These are phyloP conservation scores for Lupinus albus DNA, from an alignment of 306 rosid species.

Conservation along the genomic window DNA sequence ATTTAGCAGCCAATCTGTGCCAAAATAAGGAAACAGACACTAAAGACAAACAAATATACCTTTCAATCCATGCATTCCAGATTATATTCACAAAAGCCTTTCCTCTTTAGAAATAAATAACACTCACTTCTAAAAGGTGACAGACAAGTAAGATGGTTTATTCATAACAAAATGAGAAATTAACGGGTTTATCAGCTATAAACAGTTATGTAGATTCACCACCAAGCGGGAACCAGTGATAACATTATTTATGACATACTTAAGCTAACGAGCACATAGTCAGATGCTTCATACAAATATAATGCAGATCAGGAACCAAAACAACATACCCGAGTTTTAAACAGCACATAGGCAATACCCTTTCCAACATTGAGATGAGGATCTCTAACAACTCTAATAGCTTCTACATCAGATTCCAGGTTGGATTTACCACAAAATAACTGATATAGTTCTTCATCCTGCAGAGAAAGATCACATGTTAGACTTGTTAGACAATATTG, in stretches of 20 bases:
- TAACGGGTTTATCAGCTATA: constrained; percentile 10
- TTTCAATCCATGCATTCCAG: constrained; percentile 11
- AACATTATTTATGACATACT: constrained; percentile 17
- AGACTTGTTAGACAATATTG: constrained; percentile 22
- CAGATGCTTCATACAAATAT: constrained; percentile 2
- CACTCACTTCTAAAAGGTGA: constrained; percentile 23
- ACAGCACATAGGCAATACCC: constrained; percentile 87
- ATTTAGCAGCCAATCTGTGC: constrained; percentile 15
- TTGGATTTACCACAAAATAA: constrained; percentile 68
- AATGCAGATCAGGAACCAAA: constrained; percentile 4
- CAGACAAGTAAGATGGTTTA: neutral
- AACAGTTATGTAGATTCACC: constrained; percentile 5
- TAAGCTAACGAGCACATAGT: neutral
- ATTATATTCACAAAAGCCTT: constrained; percentile 13
- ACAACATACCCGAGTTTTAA: constrained; percentile 74
- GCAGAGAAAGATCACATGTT: constrained; percentile 38
- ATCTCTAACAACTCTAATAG: constrained; percentile 85
- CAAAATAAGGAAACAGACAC: neutral
- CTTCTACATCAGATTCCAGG: constrained; percentile 68
- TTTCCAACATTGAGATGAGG: constrained; percentile 77
- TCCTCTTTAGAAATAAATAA: constrained; percentile 25
- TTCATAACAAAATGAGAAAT: neutral
- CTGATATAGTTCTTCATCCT: constrained; percentile 94
- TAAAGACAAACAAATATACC: too few species aligned
- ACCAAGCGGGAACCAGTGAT: constrained; percentile 2